Evolutionary conservation across 495 filamentous ascomycete genomes (phyloP).

Genomic region (Penicillium soppii): DNA sequence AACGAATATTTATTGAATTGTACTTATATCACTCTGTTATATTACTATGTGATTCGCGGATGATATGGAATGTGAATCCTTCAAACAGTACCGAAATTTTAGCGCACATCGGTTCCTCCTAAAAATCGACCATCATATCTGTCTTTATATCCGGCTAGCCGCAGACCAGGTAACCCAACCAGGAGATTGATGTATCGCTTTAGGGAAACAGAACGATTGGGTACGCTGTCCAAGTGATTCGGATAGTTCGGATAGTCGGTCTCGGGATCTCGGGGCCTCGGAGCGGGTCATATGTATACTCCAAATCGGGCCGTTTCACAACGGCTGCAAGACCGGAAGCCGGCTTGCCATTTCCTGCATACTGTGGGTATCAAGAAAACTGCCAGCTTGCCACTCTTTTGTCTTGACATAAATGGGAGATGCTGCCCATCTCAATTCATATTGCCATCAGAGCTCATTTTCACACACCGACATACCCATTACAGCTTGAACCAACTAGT

Average conservation of each 20-base stretch:
- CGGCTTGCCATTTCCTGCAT: background rate
- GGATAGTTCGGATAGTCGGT: background rate
- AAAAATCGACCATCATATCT: too few relatives aligned
- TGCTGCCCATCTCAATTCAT: background rate
- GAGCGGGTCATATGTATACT: background rate
- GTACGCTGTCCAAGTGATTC: background rate
- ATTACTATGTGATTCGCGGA: too few relatives aligned
- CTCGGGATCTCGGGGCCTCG: slow-evolving; percentile 3
- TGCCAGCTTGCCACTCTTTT: background rate
- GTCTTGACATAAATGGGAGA: background rate
- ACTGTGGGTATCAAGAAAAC: background rate
- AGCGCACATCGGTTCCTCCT: too few relatives aligned
- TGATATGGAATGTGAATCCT: too few relatives aligned
- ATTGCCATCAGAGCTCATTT: background rate
- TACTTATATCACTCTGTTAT: too few relatives aligned
- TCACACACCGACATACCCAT: background rate
- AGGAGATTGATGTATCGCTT: too few relatives aligned
- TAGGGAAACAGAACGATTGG: too few relatives aligned
- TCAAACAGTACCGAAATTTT: too few relatives aligned
- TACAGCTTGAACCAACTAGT: background rate
- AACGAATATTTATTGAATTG: too few relatives aligned
- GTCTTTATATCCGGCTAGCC: too few relatives aligned
- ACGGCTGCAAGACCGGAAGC: background rate
- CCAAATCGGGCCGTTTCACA: background rate
- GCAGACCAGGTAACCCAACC: too few relatives aligned